Percentiles rank a stretch among this genome's conserved stretches.
phyloP scores from a whole-genome alignment of 2,329 filamentous ascomycete genomes.

The Mycogone perniciosa region DNA sequence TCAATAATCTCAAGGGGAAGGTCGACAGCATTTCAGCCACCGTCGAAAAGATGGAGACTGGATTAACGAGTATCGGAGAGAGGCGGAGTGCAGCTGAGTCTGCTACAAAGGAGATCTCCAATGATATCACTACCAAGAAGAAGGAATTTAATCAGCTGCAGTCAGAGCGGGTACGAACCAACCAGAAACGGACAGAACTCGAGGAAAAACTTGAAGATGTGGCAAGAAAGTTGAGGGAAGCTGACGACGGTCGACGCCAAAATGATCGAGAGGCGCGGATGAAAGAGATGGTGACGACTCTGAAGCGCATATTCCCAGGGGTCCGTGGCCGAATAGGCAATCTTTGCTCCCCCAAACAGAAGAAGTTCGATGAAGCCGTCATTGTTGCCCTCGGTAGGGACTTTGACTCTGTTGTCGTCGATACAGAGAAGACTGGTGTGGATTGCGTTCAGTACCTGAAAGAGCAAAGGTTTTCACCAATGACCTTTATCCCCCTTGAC shows the following conservation, averaged over 20 bases:
- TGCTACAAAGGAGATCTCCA: conserved; percentile 59
- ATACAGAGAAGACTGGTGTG: conserved; percentile 87
- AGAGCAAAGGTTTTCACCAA: conserved; percentile 77
- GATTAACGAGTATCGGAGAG: conserved; percentile 62
- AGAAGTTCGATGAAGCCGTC: conserved; percentile 91
- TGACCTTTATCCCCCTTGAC: conserved; percentile 93
- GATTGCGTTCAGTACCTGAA: conserved; percentile 94
- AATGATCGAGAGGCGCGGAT: conserved; percentile 72
- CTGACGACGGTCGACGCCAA: conserved; percentile 77
- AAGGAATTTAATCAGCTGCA: conserved; percentile 81
- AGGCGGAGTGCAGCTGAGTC: conserved; percentile 58
- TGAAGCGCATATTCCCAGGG: conserved; percentile 87
- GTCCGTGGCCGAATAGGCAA: conserved; percentile 87
- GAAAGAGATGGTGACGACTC: conserved; percentile 75
- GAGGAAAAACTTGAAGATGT: conserved; percentile 87
- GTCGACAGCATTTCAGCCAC: conserved; percentile 72
- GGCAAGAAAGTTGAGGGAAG: conserved; percentile 72
- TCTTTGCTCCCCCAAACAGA: conserved; percentile 92
- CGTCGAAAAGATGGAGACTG: conserved; percentile 65
- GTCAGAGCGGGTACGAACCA: conserved; percentile 74
- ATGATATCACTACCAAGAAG: conserved; percentile 81
- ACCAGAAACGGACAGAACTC: conserved; percentile 77
- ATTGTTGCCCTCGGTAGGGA: conserved; percentile 87
- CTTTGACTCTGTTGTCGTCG: conserved; percentile 91
- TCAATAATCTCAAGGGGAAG: conserved; percentile 82